A percentile compares a stretch with the other conserved stretches of the same genome.
These are phyloP conservation scores for Phytopythium aichiense DNA, from an alignment of 352 stramenopile genomes.

Conservation along the genomic window DNA sequence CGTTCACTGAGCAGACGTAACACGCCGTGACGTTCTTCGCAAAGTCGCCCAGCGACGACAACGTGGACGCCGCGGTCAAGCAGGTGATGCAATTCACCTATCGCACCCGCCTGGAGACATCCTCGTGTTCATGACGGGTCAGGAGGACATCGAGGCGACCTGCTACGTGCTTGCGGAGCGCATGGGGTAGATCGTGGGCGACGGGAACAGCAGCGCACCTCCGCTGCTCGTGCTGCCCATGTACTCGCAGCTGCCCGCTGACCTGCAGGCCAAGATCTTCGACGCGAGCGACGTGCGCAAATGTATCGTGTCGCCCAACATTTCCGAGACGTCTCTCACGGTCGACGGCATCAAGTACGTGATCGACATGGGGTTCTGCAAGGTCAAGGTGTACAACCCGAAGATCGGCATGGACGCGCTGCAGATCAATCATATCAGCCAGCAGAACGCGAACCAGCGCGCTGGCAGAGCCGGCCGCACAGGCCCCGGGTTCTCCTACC, in stretches of 20 bases:
- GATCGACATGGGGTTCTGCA: conserved; percentile 97
- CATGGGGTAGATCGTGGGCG: conserved; percentile 83
- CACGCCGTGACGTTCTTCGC: conserved; percentile 85
- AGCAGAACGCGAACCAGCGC: conserved; percentile 98
- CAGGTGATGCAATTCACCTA: conserved; percentile 98
- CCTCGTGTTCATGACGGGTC: conserved; percentile 99
- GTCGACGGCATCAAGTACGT: conserved; percentile 98
- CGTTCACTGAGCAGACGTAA: conserved; percentile 91
- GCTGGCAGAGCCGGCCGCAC: conserved; percentile 92
- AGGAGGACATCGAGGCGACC: conserved; percentile 98
- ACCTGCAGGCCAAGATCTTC: conserved; percentile 98
- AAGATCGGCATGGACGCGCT: conserved; percentile 99
- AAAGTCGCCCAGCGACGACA: conserved; percentile 96
- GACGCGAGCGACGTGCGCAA: conserved; percentile 94
- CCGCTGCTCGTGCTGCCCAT: conserved; percentile 98
- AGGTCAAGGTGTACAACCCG: conserved; percentile 99
- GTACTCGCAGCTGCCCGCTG: conserved; percentile 97
- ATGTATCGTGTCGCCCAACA: conserved; percentile 98
- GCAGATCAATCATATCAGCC: conserved; percentile 93
- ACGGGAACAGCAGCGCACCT: conserved; percentile 67
- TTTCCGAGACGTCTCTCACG: conserved; percentile 95
- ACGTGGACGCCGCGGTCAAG: conserved; percentile 97
- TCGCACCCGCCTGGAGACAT: conserved; percentile 96
- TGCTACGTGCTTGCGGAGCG: conserved; percentile 94
- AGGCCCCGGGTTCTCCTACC: conserved; percentile 90